These are phyloP conservation scores for Blastocystis sp. DNA, from an alignment of 352 stramenopile genomes.

Conservation along the genomic window DNA sequence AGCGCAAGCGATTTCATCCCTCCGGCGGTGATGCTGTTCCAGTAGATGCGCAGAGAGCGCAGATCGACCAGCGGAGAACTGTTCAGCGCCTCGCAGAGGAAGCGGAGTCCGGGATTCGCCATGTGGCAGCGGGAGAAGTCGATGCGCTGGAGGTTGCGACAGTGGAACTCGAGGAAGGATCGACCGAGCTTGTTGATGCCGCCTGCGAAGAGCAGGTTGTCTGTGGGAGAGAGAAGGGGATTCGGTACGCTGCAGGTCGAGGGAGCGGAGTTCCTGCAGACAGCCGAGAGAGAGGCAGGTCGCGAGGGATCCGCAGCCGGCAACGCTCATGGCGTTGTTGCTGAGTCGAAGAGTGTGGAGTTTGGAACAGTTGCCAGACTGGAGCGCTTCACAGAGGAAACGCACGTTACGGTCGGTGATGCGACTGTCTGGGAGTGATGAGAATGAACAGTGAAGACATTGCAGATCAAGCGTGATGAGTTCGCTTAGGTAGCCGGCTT, in stretches of 20 bases:
- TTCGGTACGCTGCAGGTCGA: conserved; percentile 8
- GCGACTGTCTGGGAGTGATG: conserved; percentile 14
- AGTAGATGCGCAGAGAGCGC: conserved; percentile 15
- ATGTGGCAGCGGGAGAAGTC: conserved; percentile 36
- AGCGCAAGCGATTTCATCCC: conserved; percentile 13
- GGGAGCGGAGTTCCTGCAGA: background rate
- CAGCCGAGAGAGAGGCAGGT: background rate
- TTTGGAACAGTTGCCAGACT: background rate
- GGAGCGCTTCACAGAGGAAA: background rate
- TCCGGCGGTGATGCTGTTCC: conserved; percentile 8
- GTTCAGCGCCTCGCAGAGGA: conserved; percentile 6
- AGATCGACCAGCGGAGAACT: conserved; percentile 31
- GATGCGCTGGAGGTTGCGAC: conserved; percentile 28
- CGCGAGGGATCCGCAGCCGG: background rate
- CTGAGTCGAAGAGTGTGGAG: background rate
- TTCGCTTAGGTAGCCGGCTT: background rate
- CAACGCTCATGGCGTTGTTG: conserved; percentile 40
- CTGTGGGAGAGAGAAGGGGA: background rate
- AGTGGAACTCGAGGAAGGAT: conserved; percentile 1
- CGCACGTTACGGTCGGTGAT: conserved; percentile 13
- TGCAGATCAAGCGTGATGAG: conserved; percentile 19
- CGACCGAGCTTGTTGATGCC: conserved; percentile 3
- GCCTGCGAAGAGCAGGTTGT: conserved; percentile 38
- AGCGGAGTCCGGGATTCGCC: background rate
- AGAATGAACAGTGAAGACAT: background rate